Evolutionary conservation across 2,329 filamentous ascomycete genomes (phyloP), one percentile per base, ranked within the genome.

Genomic region (Cercospora sojina): DNA sequence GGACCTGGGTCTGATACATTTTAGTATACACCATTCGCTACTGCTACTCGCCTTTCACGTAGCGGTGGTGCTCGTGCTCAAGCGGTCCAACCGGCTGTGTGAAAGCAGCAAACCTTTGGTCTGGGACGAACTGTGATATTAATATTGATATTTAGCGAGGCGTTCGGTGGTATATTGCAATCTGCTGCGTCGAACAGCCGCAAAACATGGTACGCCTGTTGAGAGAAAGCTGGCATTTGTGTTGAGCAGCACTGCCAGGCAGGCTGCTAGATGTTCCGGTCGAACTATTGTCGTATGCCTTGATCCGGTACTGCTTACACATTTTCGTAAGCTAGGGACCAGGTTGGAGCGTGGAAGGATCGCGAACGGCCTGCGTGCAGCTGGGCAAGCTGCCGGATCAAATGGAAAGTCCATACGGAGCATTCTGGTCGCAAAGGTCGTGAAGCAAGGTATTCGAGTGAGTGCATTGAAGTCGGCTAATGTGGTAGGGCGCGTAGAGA

Each of bases 1-100:
- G 12, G 91, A 93, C 69, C 77, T 86, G 16, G 73, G 80, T 1
- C 70, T 78, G 1, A 69, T 80, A 10, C 67, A 70, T 0, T 77
- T 77, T 49, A 78, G 79, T 12, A 59, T 79, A 55, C 71, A 72
- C 47, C 66, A 78, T 10, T 83, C 83, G 57, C 38, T 79, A 3
- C 29, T 81, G 16, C 74, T 86, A 43, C 72, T 84, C 8, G 56
- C 78, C 3, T 20, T 84, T 35, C 87, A 89, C 77, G 62, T 84
- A 5, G 58, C 79, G 0, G 73, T 83, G 6, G 76, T 87, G 4
- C 72, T 73, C 10, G 63, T 81, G 2, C 77, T 82, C 16, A 62
- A 59, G 23, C 70, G 67, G 18, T 64, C 63, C 13, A 61, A 55
- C 32, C 62, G 67, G 16, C 59, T 73, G 3, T 73, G 71, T 51